Conservation (phyloP, 352 stramenopile genomes). For the Thraustotheca clavata region DNA sequence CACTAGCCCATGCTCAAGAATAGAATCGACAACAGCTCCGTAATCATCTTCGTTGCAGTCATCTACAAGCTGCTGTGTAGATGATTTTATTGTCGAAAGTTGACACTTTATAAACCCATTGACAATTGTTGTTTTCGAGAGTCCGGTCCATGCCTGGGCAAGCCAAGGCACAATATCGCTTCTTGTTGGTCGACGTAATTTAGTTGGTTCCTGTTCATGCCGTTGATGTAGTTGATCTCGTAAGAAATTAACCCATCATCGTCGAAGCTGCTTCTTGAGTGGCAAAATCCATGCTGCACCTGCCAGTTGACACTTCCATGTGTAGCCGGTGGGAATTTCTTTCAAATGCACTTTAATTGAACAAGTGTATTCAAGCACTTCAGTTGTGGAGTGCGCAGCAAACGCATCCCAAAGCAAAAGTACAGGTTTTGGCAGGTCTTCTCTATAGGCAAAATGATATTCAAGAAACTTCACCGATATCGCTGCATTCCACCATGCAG, state of each 20-base stretch:
- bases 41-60: too few species aligned
- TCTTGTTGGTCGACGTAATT: neutral
- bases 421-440: neutral
- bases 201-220: neutral
- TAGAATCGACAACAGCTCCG: too few species aligned
- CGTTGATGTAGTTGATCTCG: neutral
- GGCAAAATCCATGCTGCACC: slow-evolving; percentile 8
- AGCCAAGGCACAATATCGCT: slow-evolving; percentile 7
- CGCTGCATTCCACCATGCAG: slow-evolving; percentile 29
- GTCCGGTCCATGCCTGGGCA: neutral
- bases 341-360: slow-evolving; percentile 4
- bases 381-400: slow-evolving; percentile 6
- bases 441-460: slow-evolving; percentile 21
- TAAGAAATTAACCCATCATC: slow-evolving; percentile 8
- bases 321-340: slow-evolving; percentile 4
- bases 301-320: slow-evolving; percentile 9
- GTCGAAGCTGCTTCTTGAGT: neutral
- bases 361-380: neutral
- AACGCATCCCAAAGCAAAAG: slow-evolving; percentile 15
- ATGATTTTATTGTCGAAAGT: too few species aligned
- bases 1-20: too few species aligned
- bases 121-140: slow-evolving; percentile 13
- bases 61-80: too few species aligned
- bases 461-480: slow-evolving; percentile 24
- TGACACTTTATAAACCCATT: slow-evolving; percentile 2